Percentiles rank a stretch among this genome's conserved stretches.
Conservation (phyloP, 257 asterid genomes). For the Scutellaria barbata region DNA sequence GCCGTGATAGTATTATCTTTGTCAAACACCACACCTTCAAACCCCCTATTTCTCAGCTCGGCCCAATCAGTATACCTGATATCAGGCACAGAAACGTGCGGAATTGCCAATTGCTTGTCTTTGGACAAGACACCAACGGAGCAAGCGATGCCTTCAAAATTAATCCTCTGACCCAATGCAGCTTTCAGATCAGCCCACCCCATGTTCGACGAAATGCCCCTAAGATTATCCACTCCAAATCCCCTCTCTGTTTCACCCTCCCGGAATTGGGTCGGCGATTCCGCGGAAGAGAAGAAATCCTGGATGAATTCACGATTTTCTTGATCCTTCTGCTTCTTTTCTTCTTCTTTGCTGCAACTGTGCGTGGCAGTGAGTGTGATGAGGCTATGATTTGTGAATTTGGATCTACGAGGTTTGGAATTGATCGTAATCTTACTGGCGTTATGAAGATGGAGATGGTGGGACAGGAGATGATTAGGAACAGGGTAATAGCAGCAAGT, state of each 20-base stretch:
- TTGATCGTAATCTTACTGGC: constrained; percentile 32
- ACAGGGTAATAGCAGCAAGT: constrained; percentile 59
- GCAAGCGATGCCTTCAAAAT: constrained; percentile 72
- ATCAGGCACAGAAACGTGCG: constrained; percentile 79
- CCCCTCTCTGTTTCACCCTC: constrained; percentile 32
- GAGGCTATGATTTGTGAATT: constrained; percentile 34
- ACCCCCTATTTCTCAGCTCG: constrained; percentile 79
- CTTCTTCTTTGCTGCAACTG: constrained; percentile 69
- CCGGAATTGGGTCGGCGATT: constrained; percentile 40
- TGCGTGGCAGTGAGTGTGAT: constrained; percentile 52
- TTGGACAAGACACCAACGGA: constrained; percentile 67
- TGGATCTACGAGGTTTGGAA: constrained; percentile 34
- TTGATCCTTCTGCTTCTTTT: constrained; percentile 40
- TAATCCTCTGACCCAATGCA: constrained; percentile 89
- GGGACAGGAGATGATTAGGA: constrained; percentile 51
- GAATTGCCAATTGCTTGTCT: constrained; percentile 71
- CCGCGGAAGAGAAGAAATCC: constrained; percentile 48
- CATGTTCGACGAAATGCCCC: constrained; percentile 65
- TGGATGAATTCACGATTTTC: constrained; percentile 39
- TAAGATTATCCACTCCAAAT: constrained; percentile 32
- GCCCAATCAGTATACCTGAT: constrained; percentile 81
- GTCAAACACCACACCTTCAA: constrained; percentile 91
- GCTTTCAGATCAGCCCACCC: constrained; percentile 83
- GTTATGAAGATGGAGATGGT: constrained; percentile 41
- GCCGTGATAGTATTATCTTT: constrained; percentile 91